Percentiles rank a stretch among this genome's conserved stretches.
Conservation (phyloP, 1,284 basidiomycete species). For the Puccinia triticina region DNA sequence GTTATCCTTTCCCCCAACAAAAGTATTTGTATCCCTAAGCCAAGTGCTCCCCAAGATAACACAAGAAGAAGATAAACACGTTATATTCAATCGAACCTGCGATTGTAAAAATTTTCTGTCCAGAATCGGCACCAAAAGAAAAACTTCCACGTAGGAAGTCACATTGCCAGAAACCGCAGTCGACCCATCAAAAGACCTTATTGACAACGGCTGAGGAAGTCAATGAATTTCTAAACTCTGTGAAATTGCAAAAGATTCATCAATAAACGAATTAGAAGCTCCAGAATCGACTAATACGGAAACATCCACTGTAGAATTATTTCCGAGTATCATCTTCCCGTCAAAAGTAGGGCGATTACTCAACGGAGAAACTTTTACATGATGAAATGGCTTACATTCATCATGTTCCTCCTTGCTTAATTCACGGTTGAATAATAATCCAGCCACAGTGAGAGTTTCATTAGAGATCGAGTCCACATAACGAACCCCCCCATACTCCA, state of each 20-base stretch:
- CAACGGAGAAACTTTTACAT: not conserved
- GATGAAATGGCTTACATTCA: not conserved
- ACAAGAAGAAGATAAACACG: too few species aligned
- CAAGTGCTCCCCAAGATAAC: too few species aligned
- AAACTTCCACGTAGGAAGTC: too few species aligned
- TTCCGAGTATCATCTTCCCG: not conserved
- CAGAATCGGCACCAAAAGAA: too few species aligned
- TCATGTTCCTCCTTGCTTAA: not conserved
- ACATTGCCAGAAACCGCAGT: not conserved
- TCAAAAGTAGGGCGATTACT: too few species aligned
- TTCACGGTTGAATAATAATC: not conserved
- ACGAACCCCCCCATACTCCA: not conserved
- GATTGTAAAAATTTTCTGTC: too few species aligned
- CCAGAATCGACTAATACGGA: not conserved
- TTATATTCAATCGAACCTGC: too few species aligned
- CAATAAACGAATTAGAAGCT: not conserved
- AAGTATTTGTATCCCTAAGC: too few species aligned
- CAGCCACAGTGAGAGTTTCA: not conserved
- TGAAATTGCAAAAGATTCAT: not conserved
- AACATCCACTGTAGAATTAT: too few species aligned
- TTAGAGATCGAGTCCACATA: too few species aligned
- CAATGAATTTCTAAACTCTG: not conserved
- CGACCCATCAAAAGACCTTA: not conserved
- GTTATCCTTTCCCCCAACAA: too few species aligned
- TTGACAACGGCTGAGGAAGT: not conserved